Percentiles rank a stretch among this genome's conserved stretches.
Conservation (phyloP, 2,329 filamentous ascomycete genomes). For the Penicillium sp. region DNA sequence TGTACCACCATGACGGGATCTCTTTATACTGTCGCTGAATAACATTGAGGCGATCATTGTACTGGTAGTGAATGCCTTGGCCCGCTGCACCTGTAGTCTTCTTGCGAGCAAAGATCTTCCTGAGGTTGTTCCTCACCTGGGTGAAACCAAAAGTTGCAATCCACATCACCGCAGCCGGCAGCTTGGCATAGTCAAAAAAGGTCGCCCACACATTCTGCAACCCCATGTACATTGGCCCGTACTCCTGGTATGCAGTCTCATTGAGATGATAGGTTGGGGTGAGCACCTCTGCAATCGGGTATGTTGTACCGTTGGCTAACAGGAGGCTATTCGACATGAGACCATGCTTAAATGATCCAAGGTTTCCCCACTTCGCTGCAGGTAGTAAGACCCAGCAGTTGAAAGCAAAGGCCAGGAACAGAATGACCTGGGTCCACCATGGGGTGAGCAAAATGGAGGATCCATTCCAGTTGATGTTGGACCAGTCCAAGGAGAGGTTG, state of each 20-base stretch:
- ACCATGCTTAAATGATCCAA: slow-evolving; percentile 50
- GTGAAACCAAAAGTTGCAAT: slow-evolving; percentile 53
- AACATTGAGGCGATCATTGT: slow-evolving; percentile 56
- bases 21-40: slow-evolving; percentile 56
- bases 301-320: slow-evolving; percentile 47
- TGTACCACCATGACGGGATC: slow-evolving; percentile 58
- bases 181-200: slow-evolving; percentile 59
- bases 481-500: slow-evolving; percentile 59
- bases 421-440: slow-evolving; percentile 57
- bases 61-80: slow-evolving; percentile 51
- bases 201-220: slow-evolving; percentile 56
- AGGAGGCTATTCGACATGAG: slow-evolving; percentile 58
- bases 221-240: slow-evolving; percentile 56
- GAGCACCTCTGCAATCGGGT: slow-evolving; percentile 44
- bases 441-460: slow-evolving; percentile 51
- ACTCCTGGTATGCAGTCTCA: slow-evolving; percentile 42
- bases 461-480: slow-evolving; percentile 52
- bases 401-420: slow-evolving; percentile 53
- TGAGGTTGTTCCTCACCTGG: slow-evolving; percentile 46
- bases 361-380: slow-evolving; percentile 54
- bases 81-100: slow-evolving; percentile 27
- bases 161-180: slow-evolving; percentile 57
- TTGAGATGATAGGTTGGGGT: slow-evolving; percentile 49
- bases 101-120: slow-evolving; percentile 42
- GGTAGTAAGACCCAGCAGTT: slow-evolving; percentile 58